Evolutionary conservation across 345 rosid genomes (phyloP).

Genomic region (Corchorus olitorius): DNA sequence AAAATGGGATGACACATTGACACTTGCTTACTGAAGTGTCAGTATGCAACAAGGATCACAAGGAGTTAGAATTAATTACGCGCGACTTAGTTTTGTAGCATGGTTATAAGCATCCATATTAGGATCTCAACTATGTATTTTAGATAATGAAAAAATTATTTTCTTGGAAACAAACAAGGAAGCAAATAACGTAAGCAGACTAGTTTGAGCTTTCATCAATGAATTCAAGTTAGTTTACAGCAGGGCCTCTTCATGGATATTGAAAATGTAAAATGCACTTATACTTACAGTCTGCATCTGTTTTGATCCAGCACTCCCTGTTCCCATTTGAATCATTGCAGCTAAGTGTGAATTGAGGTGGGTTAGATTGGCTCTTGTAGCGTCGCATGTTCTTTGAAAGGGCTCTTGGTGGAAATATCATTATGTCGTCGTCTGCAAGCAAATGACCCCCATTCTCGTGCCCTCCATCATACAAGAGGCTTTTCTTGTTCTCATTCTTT

Average conservation of each 20-base stretch:
- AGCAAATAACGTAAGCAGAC: background rate
- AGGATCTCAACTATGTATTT: background rate
- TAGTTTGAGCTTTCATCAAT: background rate
- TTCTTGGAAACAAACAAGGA: constrained; percentile 1
- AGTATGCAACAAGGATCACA: background rate
- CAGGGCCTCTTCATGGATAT: constrained; percentile 4
- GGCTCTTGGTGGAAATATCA: constrained; percentile 39
- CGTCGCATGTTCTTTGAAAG: constrained; percentile 38
- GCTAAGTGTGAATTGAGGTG: constrained; percentile 37
- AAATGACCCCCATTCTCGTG: constrained; percentile 37
- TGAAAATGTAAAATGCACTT: background rate
- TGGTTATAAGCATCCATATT: background rate
- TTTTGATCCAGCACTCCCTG: constrained; percentile 81
- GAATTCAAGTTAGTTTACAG: background rate
- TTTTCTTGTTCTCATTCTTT: constrained; percentile 44
- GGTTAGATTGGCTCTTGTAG: constrained; percentile 52
- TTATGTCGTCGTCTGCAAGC: constrained; percentile 44
- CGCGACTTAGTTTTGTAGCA: background rate
- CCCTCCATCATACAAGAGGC: constrained; percentile 24
- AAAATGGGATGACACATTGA: background rate
- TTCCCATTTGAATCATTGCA: constrained; percentile 58
- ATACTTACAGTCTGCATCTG: constrained; percentile 85
- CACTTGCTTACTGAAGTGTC: background rate
- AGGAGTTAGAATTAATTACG: background rate
- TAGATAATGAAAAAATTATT: background rate